Evolutionary conservation across 306 rosid genomes (phyloP).

Genomic region (Senna tora): DNA sequence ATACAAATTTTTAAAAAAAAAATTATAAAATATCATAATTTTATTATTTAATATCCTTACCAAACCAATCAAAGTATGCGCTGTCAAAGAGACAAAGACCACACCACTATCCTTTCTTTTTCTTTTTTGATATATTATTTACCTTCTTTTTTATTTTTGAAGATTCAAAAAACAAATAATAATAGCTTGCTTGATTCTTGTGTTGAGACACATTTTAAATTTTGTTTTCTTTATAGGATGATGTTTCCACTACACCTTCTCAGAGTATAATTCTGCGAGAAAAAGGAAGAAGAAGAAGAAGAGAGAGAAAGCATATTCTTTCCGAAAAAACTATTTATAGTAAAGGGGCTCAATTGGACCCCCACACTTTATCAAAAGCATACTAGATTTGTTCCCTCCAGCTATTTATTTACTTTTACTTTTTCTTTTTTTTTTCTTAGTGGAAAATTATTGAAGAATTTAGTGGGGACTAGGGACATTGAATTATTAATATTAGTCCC

Average conservation of each 20-base stretch:
- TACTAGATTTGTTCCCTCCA: slow-evolving; percentile 26
- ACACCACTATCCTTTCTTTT: neutral
- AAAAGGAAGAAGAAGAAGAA: neutral
- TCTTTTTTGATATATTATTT: neutral
- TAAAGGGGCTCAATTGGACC: slow-evolving; percentile 33
- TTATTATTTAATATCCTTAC: too few species aligned
- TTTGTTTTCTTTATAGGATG: neutral
- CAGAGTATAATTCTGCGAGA: neutral
- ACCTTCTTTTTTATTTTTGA: too few species aligned
- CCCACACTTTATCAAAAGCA: slow-evolving; percentile 39
- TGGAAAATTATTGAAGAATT: slow-evolving; percentile 34
- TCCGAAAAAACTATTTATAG: slow-evolving; percentile 9
- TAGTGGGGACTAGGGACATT: slow-evolving; percentile 1
- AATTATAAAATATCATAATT: too few species aligned
- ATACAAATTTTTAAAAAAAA: too few species aligned
- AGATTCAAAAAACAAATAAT: neutral
- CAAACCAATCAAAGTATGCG: too few species aligned
- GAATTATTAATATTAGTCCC: too few species aligned
- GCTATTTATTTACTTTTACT: neutral
- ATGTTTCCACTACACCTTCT: slow-evolving; percentile 45
- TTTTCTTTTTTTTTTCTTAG: neutral
- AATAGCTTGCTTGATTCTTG: neutral
- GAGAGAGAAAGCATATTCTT: slow-evolving; percentile 24
- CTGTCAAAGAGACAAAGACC: too few species aligned
- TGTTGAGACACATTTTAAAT: neutral